Conservation (phyloP, 768 basidiomycete genomes). For the Boletus eberwhitei region DNA sequence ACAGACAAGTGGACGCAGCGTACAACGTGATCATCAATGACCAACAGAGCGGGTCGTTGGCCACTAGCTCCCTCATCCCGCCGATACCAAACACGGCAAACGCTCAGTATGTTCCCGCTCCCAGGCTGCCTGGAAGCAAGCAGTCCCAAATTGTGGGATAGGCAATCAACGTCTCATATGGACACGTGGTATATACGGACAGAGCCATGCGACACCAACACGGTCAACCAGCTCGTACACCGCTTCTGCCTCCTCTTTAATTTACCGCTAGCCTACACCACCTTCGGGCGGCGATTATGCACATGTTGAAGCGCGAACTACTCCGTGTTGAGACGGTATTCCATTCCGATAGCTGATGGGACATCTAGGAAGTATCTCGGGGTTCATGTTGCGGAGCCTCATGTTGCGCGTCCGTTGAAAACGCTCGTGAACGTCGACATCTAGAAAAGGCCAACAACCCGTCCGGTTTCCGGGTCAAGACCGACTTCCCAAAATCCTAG, state of each 20-base stretch:
- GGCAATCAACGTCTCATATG: neutral
- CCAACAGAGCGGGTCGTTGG: conserved; percentile 49
- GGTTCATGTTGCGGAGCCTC: neutral
- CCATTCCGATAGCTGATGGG: conserved; percentile 10
- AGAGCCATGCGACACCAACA: neutral
- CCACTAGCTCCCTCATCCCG: conserved; percentile 15
- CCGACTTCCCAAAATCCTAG: conserved; percentile 89
- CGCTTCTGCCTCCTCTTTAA: neutral
- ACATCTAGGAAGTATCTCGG: conserved; percentile 22
- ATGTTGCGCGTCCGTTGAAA: conserved; percentile 19
- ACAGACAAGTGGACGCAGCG: conserved; percentile 56
- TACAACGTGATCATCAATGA: conserved; percentile 62
- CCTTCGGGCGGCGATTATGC: conserved; percentile 11
- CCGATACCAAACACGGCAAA: neutral
- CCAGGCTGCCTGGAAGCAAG: conserved; percentile 37
- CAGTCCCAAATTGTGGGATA: neutral
- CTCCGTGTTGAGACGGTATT: conserved; percentile 38
- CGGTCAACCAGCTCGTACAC: neutral
- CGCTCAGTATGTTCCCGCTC: conserved; percentile 8
- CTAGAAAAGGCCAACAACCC: conserved; percentile 84
- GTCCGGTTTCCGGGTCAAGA: conserved; percentile 73
- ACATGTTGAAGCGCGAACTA: conserved; percentile 42
- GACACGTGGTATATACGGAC: conserved; percentile 11
- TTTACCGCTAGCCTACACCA: conserved; percentile 17
- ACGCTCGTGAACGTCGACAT: conserved; percentile 1